Evolutionary conservation across 805 yeast species (phyloP).

Genomic region (Ogataea corticis): DNA sequence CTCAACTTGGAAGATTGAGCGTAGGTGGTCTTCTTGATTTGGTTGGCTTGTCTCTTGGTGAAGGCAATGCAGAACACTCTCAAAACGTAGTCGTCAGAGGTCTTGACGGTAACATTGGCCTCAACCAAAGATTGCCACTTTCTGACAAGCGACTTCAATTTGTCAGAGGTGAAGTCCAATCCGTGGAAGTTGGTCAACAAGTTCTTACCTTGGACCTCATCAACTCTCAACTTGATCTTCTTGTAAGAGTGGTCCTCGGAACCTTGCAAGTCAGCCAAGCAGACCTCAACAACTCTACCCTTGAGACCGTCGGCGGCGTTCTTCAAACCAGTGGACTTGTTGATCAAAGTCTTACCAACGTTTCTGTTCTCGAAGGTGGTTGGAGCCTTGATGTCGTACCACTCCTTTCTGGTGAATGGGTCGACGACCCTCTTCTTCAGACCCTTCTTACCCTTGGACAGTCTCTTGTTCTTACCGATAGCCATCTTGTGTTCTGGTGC

Average conservation of each 20-base stretch:
- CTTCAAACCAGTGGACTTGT: constrained; percentile 97
- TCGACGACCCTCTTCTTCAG: constrained; percentile 98
- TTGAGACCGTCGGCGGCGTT: constrained; percentile 97
- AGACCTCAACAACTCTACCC: constrained; percentile 96
- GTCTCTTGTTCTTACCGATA: constrained; percentile 73
- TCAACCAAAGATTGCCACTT: constrained; percentile 99
- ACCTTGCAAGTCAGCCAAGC: constrained; percentile 96
- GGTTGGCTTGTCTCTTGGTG: constrained; percentile 97
- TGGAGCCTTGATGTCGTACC: constrained; percentile 99
- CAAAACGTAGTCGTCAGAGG: constrained; percentile 95
- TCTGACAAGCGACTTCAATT: constrained; percentile 96
- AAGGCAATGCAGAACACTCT: constrained; percentile 96
- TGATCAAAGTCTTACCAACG: constrained; percentile 97
- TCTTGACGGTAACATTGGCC: constrained; percentile 97
- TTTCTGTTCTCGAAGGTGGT: constrained; percentile 97
- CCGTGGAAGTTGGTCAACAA: constrained; percentile 99
- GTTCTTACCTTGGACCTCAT: constrained; percentile 98
- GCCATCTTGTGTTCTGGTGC: constrained; percentile 41
- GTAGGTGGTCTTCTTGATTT: constrained; percentile 95
- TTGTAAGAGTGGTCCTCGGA: constrained; percentile 98
- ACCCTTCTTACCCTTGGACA: constrained; percentile 91
- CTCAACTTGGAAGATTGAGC: constrained; percentile 98
- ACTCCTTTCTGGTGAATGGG: constrained; percentile 99
- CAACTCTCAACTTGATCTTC: constrained; percentile 96
- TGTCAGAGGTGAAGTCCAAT: constrained; percentile 96